Base-by-base conservation (phyloP, 805 yeast species). In the Allodekkera sacchari region DNA sequence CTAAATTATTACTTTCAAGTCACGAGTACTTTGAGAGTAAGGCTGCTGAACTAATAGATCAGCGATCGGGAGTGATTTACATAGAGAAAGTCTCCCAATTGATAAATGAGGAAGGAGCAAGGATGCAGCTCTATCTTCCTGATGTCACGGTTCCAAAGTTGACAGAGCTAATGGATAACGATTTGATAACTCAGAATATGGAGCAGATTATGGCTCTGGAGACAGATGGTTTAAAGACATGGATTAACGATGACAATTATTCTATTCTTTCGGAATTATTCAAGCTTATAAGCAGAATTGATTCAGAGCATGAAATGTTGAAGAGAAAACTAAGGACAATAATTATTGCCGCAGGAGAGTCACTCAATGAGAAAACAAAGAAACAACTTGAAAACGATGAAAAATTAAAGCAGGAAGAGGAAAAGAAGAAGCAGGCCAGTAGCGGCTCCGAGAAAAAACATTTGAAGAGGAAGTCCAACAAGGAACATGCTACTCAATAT, bases 101-200 rank as follows among this genome's bases (percentile, higher is more conserved):
- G 36, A 64, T 83, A 5, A 57, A 60, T 16, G 81, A 72, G 24
- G 96, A 87, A 53, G 74, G 71, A 37, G 56, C 63, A 7, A 64
- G 84, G 35, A 62, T 71, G 14, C 61, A 58, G 19, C 51, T 73
- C 22, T 75, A 71, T 48, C 45, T 78, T 10, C 77, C 88, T 0
- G 59, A 57, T 7, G 49, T 62, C 3, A 71, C 87, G 0, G 54
- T 59, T 25, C 73, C 76, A 1, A 75, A 72, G 44, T 49, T 81
- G 15, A 53, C 66, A 4, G 66, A 65, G 25, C 53, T 78, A 24
- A 67, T 83, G 62, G 74, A 77, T 42, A 69, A 68, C 30, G 70
- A 71, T 18, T 55, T 83, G 22, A 71, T 83, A 13, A 61, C 71
- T 7, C 64, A 69, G 15, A 71, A 72, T 32, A 59, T 82, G 30